Evolutionary conservation across 225 moss, liverwort and hornwort species (phyloP).

Genomic region (Climacium dendroides): DNA sequence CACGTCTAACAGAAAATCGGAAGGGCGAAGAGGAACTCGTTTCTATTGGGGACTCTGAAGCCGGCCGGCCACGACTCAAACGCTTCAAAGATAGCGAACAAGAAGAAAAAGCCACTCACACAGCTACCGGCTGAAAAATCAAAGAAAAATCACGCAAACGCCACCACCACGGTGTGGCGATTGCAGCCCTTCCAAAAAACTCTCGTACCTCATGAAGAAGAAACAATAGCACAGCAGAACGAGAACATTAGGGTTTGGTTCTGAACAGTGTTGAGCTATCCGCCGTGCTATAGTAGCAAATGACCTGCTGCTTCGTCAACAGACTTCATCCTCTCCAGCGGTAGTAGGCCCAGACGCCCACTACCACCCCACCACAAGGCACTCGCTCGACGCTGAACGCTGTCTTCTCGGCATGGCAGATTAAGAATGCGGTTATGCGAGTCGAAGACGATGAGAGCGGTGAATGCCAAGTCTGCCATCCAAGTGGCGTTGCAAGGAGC

Average conservation of each 20-base stretch:
- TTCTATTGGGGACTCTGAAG: not conserved
- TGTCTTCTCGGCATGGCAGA: not conserved
- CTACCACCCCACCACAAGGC: not conserved
- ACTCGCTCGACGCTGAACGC: not conserved
- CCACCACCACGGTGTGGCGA: conserved; percentile 19
- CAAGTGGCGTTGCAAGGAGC: not conserved
- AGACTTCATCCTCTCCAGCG: conserved; percentile 26
- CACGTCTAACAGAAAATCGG: not conserved
- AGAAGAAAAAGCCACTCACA: not conserved
- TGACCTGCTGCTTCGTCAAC: conserved; percentile 1
- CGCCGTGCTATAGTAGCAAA: not conserved
- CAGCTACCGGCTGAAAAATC: not conserved
- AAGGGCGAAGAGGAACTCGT: not conserved
- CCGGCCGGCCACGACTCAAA: not conserved
- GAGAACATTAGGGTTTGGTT: conserved; percentile 9
- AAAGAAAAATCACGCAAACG: conserved; percentile 4
- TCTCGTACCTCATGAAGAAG: not conserved
- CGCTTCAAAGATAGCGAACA: not conserved
- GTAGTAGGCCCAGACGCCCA: not conserved
- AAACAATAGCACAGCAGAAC: not conserved
- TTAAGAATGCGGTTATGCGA: not conserved
- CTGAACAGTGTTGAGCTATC: not conserved
- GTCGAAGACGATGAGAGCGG: not conserved
- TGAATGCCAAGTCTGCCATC: not conserved
- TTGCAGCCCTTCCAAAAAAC: not conserved